Evolutionary conservation across 805 yeast species (phyloP).

Genomic region (Yamadazyma kitorensis): DNA sequence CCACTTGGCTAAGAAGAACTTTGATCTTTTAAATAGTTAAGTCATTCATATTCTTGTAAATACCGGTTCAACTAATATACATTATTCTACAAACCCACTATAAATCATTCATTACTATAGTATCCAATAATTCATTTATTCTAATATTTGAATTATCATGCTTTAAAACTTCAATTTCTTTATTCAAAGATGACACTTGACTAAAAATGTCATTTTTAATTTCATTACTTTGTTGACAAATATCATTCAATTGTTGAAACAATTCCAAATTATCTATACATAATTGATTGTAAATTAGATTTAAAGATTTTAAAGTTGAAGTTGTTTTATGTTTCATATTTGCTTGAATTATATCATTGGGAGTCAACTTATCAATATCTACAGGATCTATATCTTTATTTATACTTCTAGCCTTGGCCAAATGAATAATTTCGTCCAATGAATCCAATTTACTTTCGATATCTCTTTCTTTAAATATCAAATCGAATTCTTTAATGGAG

Average conservation of each 20-base stretch:
- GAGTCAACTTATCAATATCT: slow-evolving; percentile 26
- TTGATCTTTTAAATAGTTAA: slow-evolving; percentile 13
- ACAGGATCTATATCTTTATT: slow-evolving; percentile 17
- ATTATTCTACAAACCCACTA: slow-evolving; percentile 1
- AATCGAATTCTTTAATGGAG: slow-evolving; percentile 51
- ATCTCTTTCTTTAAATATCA: slow-evolving; percentile 49
- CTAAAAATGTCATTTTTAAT: slow-evolving; percentile 19
- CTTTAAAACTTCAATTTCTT: slow-evolving; percentile 18
- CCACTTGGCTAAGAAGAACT: slow-evolving; percentile 36
- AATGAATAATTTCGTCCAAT: slow-evolving; percentile 46
- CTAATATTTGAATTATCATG: slow-evolving; percentile 18
- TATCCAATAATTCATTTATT: slow-evolving; percentile 23
- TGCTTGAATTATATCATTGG: slow-evolving; percentile 33
- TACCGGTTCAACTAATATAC: background rate
- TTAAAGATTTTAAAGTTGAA: slow-evolving; percentile 25
- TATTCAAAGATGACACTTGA: slow-evolving; percentile 20
- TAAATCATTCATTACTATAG: slow-evolving; percentile 11
- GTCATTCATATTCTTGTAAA: background rate
- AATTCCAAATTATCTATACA: slow-evolving; percentile 32
- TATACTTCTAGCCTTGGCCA: slow-evolving; percentile 33
- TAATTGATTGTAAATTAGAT: slow-evolving; percentile 36
- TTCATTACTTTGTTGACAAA: slow-evolving; percentile 19
- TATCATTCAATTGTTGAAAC: slow-evolving; percentile 18
- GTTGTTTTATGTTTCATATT: slow-evolving; percentile 19
- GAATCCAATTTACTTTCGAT: slow-evolving; percentile 42